phyloP scores from a whole-genome alignment of 148 eudicot genomes.

The Heliosperma pusillum region DNA sequence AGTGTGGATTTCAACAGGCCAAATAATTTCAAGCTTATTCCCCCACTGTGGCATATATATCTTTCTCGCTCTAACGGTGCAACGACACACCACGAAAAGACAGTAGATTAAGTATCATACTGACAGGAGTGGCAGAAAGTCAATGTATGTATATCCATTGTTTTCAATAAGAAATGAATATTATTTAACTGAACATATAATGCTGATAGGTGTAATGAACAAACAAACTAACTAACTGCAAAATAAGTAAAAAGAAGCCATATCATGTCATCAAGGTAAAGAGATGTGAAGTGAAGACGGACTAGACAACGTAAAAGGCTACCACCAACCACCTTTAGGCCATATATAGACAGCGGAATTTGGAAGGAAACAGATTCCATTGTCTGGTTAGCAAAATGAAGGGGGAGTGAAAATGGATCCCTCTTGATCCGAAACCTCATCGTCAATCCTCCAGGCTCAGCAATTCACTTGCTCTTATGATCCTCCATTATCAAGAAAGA shows the following conservation, averaged over 20 bases:
- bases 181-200: background rate
- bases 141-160: background rate
- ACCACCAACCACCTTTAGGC: background rate
- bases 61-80: constrained; percentile 91
- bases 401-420: too few relatives aligned
- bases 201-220: background rate
- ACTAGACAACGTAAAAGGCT: background rate
- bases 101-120: constrained; percentile 30
- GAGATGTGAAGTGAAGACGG: background rate
- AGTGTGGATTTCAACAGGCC: constrained; percentile 80
- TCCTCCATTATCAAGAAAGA: constrained; percentile 87
- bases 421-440: constrained; percentile 18
- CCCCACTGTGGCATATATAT: constrained; percentile 87
- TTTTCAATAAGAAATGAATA: background rate
- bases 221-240: constrained; percentile 1
- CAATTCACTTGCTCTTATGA: constrained; percentile 74
- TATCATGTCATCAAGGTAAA: background rate
- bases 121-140: background rate
- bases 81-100: constrained; percentile 89
- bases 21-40: constrained; percentile 79
- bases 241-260: constrained; percentile 1
- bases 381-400: too few relatives aligned
- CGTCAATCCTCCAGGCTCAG: constrained; percentile 55
- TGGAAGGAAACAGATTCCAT: background rate
- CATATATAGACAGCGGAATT: background rate